A percentile compares a stretch with the other conserved stretches of the same genome.
Conservation (phyloP, 2,329 filamentous ascomycete species). For the Ophiosphaerella herpotricha region DNA sequence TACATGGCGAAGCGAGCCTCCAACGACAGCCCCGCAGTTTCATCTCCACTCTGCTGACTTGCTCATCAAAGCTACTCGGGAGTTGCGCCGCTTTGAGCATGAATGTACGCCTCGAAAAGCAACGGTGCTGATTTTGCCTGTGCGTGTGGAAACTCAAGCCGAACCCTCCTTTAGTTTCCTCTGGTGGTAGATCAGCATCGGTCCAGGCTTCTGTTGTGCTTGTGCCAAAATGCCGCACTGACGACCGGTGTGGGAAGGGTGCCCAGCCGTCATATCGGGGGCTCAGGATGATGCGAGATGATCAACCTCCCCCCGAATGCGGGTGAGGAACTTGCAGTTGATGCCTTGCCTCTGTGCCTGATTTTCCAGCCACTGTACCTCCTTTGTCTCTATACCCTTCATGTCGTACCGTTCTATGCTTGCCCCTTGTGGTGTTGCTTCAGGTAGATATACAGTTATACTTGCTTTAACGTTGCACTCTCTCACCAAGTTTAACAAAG, state of each 20-base stretch:
- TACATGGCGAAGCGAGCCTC: conserved; percentile 4
- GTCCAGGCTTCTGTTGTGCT: not conserved
- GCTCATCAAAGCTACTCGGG: conserved; percentile 8
- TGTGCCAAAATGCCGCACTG: not conserved
- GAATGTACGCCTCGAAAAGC: not conserved
- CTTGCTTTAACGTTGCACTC: not conserved
- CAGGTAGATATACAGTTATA: not conserved
- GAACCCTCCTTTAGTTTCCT: not conserved
- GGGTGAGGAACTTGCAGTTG: no score
- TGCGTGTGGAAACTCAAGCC: not conserved
- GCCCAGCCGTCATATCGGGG: not conserved
- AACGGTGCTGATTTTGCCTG: not conserved
- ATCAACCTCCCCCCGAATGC: no score
- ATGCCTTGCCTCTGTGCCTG: no score
- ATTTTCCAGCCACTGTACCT: no score
- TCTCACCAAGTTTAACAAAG: conserved; percentile 2
- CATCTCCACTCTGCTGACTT: conserved; percentile 3
- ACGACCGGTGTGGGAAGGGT: no score
- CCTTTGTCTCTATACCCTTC: no score
- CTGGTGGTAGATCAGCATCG: not conserved
- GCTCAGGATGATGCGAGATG: no score
- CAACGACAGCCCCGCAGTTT: not conserved
- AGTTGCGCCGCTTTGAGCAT: not conserved
- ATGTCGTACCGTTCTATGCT: no score
- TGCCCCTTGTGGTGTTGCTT: no score